Evolutionary conservation across 176 grass and related monocot species (phyloP), one percentile per base, ranked within the genome.

Genomic region (Stipa capillata): DNA sequence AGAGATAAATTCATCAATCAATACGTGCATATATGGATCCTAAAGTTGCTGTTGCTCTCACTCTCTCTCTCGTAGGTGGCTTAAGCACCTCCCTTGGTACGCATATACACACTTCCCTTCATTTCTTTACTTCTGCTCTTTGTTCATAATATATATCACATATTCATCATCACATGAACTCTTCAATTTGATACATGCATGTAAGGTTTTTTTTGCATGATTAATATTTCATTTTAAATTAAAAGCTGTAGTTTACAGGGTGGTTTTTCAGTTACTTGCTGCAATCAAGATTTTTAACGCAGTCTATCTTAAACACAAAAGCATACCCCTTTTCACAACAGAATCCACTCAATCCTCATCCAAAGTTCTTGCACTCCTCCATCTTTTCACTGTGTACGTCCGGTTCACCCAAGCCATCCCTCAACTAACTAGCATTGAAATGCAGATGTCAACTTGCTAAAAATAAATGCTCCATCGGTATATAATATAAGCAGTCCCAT

Each of bases 21-120:
- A 42, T 43, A 76, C 21, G 40, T 25, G 65, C 9, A 39, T 1
- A 63, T 62, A 93, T 93, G 91, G 87, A 93, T 85, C 80, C 87
- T 7, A 90, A 93, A 61, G 36, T 93, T 69, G 4, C 44, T 36
- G 91, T 90, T 51, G 84, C 91, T 14, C 79, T 93, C 27, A 65
- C 87, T 50, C 81, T 93, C 52, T 93, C 91, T 32, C 80, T 90
- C 64, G 82, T 93, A 10, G 91, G 91, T 2, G 91, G 91, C 27
- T 56, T 93, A 40, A 93, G 91, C 84, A 93, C 91, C 44, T 87
- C 91, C 23, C 78, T 93, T 18, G 91, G 91, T 93, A 93, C 3
- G 65, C 35, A 11, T 50, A 34, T 18, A 81, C 27, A 5, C 51
- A 45, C 24, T 33, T 53, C 25, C 25, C 9, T 68, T 72, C 24